Evolutionary conservation across 768 basidiomycete species (phyloP), one percentile per base, ranked within the genome.

Genomic region (Tulasnella sp.): DNA sequence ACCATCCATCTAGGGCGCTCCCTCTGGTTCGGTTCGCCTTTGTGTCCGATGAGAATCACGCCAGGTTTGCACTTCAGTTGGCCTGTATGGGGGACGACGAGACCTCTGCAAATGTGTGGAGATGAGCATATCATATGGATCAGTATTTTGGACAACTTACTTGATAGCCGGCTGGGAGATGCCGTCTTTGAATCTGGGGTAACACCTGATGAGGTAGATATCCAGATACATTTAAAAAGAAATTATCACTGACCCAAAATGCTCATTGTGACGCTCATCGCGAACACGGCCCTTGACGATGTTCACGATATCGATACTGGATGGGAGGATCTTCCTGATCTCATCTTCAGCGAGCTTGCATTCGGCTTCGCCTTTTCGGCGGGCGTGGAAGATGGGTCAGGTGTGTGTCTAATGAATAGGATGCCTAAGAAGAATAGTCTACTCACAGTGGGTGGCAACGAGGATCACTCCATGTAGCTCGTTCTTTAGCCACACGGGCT

Each of bases 241-340:
- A 7, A 38, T 38, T 7, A 15, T n/a, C n/a, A 38, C 34, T 38
- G 7, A 38, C 11, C 60, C 60, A 42, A 53, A 52, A 43, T 54
- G 60, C 32, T 61, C 60, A 29, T 61, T 52, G 21, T 51, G 52
- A n/a, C 41, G 24, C 24, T 54, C 52, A n/a, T 29, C n/a, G 7
- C 48, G 27, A 10, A 47, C 45, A 7, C 60, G 50, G 38, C 23
- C 60, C 26, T 41, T 30, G 32, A 27, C 51, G n/a, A 27, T 44
- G 34, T 29, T 41, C 19, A 59, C 41, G 21, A 54, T 30, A 2
- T 54, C 27, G 24, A 61, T 61, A 4, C 52, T 38, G 30, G 19
- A 3, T 5, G 38, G 17, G 60, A 52, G 44, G 15, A 53, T 42
- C 27, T 44, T 30, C 7, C 27, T 13, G 3, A 24, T 41, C 1